Evolutionary conservation across 495 filamentous ascomycete genomes (phyloP), one percentile per base, ranked within the genome.

Genomic region (Neurospora sp.): DNA sequence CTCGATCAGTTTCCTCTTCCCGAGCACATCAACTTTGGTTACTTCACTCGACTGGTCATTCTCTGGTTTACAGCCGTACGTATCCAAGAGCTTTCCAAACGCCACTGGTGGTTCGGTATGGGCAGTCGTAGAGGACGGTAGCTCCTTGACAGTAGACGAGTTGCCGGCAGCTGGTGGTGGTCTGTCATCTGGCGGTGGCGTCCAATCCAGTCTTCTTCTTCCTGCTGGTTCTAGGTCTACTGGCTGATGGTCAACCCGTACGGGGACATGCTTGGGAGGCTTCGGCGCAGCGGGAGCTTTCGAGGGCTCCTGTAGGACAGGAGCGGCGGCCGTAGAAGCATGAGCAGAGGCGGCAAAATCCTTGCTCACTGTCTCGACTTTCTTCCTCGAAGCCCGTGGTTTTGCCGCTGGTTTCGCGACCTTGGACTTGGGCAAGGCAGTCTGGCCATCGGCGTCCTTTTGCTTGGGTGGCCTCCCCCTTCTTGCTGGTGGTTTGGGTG

Each of bases 141-240:
- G 16, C 61, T 80, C 81, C 53, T 75, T 73, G 20, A 71, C 44
- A 39, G 81, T 76, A 1, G 82, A 82, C 8, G 81, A 79, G 39
- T 78, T 75, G 1, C 53, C 72, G 4, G 69, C 72, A 79, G 37
- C 78, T 75, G 3, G 53, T 72, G 7, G 69, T 72, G 35, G 73
- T 41, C n/a, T 74, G 65, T 81, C 77, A 20, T 79, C 80, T 1
- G 79, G 79, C 1, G 89, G 89, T 16, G 87, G 87, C 7, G 90
- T 91, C 90, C 90, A 92, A 74, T 87, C 81, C 10, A 77, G 76
- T 70, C 87, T 82, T 70, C 88, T 81, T 37, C 76, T 81, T 4
- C 87, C 78, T 4, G 88, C 89, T 61, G 82, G 80, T 44, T 87
- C 85, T 14, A 85, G 73, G 14, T 75, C 71, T 22, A 78, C 40